These are phyloP conservation scores for Spergularia marina DNA, from an alignment of 148 eudicot species.

Conservation along the genomic window DNA sequence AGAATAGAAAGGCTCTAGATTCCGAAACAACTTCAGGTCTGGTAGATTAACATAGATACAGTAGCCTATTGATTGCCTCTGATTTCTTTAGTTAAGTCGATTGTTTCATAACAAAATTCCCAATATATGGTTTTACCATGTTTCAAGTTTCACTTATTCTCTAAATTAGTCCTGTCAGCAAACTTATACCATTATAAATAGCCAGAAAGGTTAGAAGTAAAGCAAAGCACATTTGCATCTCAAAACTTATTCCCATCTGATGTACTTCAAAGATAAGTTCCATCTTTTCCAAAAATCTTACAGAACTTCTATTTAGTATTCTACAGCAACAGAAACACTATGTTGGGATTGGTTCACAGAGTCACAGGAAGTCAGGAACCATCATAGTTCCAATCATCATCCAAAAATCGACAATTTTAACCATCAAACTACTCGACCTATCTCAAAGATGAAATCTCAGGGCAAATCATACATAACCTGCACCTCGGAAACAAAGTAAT, in stretches of 20 bases:
- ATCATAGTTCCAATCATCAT: not conserved
- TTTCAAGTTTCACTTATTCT: slow-evolving; percentile 4
- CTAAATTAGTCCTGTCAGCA: not conserved
- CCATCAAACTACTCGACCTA: not conserved
- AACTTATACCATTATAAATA: not conserved
- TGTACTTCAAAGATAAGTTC: not conserved
- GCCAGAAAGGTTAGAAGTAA: slow-evolving; percentile 1
- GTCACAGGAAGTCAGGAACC: no score
- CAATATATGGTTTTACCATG: not conserved
- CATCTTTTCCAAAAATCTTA: not conserved
- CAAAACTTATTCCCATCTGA: not conserved
- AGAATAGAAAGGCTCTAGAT: slow-evolving; percentile 21
- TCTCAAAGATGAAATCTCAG: not conserved
- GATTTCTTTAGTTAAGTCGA: not conserved
- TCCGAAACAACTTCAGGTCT: slow-evolving; percentile 2
- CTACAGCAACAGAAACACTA: not conserved
- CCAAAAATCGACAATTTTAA: not conserved
- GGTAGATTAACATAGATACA: not conserved
- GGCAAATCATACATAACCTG: not conserved
- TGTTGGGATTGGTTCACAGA: no score
- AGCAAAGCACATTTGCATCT: slow-evolving; percentile 11
- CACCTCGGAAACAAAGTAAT: not conserved
- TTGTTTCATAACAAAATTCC: not conserved
- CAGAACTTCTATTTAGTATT: not conserved
- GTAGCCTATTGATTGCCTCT: not conserved